Evolutionary conservation across 352 stramenopile species (phyloP).

Genomic region (Phytophthora capsici): DNA sequence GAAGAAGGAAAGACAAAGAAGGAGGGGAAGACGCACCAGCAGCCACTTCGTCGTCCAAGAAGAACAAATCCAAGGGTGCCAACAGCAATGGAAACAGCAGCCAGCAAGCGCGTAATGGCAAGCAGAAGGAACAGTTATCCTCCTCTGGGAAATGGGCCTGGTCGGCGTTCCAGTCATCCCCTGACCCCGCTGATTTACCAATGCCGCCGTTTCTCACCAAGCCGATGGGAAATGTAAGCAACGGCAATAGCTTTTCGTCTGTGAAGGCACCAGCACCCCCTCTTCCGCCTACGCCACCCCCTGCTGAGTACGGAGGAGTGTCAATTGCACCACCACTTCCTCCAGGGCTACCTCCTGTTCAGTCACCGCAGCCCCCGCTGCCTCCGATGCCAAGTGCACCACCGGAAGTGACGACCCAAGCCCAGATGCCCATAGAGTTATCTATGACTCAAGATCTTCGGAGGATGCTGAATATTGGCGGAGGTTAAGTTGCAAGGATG

Average conservation of each 20-base stretch:
- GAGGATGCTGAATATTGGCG: conserved; percentile 83
- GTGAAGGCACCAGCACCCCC: conserved; percentile 20
- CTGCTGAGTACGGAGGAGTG: conserved; percentile 10
- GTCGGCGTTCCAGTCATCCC: conserved; percentile 85
- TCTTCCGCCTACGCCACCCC: conserved; percentile 30
- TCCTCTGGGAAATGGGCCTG: conserved; percentile 79
- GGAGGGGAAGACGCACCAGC: conserved; percentile 21
- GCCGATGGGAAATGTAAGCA: conserved; percentile 6
- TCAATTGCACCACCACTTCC: conserved; percentile 31
- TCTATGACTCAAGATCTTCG: conserved; percentile 84
- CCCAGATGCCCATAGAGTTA: conserved; percentile 61
- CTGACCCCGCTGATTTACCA: conserved; percentile 72
- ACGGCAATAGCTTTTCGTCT: conserved; percentile 1
- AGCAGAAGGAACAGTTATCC: conserved; percentile 64
- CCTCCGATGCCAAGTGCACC: conserved; percentile 40
- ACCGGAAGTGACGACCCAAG: conserved; percentile 33
- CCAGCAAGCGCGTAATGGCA: conserved; percentile 28
- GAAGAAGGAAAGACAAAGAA: conserved; percentile 53
- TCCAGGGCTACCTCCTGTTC: conserved; percentile 18
- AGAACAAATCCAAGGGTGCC: conserved; percentile 43
- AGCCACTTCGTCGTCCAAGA: conserved; percentile 28
- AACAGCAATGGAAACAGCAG: conserved; percentile 42
- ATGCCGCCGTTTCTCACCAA: conserved; percentile 74
- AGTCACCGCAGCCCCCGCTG: conserved; percentile 35
- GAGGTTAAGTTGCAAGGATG: conserved; percentile 28